Evolutionary conservation across 495 filamentous ascomycete genomes (phyloP).

Genomic region (Daldinia caldariorum): DNA sequence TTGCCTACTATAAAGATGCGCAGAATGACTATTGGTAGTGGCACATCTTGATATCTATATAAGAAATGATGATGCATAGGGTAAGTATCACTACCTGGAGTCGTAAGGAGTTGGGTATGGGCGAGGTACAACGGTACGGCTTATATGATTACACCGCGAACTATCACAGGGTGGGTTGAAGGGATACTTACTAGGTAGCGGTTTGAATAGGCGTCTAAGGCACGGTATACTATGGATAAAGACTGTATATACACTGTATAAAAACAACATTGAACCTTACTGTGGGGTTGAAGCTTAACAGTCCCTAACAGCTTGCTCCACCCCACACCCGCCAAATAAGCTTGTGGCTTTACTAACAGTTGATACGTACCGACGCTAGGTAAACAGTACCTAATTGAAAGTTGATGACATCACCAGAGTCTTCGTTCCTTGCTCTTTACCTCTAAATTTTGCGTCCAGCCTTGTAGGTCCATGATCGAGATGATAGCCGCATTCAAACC

Average conservation of each 20-base stretch:
- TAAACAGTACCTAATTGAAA: slow-evolving; percentile 1
- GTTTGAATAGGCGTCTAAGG: background rate
- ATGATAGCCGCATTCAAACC: slow-evolving; percentile 32
- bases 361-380: slow-evolving; percentile 23
- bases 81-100: background rate
- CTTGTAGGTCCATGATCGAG: slow-evolving; percentile 31
- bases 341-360: slow-evolving; percentile 20
- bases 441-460: slow-evolving; percentile 18
- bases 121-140: background rate
- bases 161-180: background rate
- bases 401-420: slow-evolving; percentile 39
- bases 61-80: background rate
- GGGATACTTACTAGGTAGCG: background rate
- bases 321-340: slow-evolving; percentile 18
- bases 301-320: background rate
- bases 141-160: background rate
- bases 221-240: background rate
- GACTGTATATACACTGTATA: background rate
- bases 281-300: background rate
- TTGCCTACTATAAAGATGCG: slow-evolving; percentile 40
- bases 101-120: background rate
- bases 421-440: slow-evolving; percentile 20
- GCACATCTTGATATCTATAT: slow-evolving; percentile 18
- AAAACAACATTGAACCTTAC: too few species aligned
- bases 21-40: slow-evolving; percentile 39